phyloP scores from a whole-genome alignment of 345 rosid species.

The Rubroshorea leprosula region DNA sequence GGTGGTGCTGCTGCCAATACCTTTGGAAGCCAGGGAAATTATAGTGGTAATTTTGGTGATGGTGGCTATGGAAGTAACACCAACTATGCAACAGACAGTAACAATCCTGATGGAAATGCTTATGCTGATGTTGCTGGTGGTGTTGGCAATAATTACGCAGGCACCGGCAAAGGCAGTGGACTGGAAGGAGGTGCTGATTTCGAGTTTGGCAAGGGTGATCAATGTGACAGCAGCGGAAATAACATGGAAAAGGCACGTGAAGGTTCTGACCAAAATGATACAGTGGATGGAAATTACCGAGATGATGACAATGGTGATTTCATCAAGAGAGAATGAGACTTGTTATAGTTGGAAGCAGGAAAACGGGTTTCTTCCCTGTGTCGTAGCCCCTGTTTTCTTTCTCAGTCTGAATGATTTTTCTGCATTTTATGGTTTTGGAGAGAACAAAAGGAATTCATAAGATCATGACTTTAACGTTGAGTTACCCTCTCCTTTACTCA shows the following conservation, averaged over 20 bases:
- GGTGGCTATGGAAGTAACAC: neutral
- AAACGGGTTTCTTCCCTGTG: neutral
- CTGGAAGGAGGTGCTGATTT: constrained; percentile 2
- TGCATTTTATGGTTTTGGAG: neutral
- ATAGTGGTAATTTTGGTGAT: neutral
- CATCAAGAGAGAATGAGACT: neutral
- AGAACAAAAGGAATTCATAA: too few relatives aligned
- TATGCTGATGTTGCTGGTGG: neutral
- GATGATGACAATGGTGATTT: constrained; percentile 1
- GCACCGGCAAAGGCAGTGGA: neutral
- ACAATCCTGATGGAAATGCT: neutral
- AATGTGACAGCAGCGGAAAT: neutral
- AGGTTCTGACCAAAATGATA: neutral
- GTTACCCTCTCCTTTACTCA: too few relatives aligned
- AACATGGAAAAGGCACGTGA: neutral
- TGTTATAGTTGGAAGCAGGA: neutral
- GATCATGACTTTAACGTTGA: too few relatives aligned
- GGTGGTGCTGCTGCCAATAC: neutral
- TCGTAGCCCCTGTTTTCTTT: neutral
- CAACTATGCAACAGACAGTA: neutral
- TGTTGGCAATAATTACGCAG: neutral
- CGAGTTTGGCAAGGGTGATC: neutral
- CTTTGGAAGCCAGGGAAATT: neutral
- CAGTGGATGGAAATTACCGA: neutral
- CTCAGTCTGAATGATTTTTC: neutral